Evolutionary conservation across 192 early-diverging fungal genomes (phyloP).

Genomic region (Funneliformis mosseae): DNA sequence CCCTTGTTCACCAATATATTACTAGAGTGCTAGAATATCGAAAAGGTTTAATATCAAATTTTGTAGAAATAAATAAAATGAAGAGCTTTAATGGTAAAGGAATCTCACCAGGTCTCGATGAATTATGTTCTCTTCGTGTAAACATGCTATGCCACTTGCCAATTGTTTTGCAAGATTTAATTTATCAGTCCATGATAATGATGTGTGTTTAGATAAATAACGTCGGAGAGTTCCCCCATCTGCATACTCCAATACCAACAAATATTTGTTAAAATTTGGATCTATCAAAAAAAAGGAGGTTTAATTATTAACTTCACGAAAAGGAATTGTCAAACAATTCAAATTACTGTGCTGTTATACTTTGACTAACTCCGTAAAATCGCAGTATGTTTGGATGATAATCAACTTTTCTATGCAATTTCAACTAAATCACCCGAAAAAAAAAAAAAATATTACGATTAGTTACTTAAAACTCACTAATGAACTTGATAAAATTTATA

Average conservation of each 20-base stretch:
- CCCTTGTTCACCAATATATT: constrained; percentile 16
- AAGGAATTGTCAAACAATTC: not conserved
- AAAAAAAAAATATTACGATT: not conserved
- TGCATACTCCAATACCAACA: not conserved
- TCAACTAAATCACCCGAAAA: not conserved
- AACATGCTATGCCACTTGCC: not conserved
- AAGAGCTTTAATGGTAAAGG: not conserved
- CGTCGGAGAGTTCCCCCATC: not conserved
- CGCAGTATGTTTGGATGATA: constrained; percentile 18
- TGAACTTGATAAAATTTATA: not conserved
- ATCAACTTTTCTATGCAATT: constrained; percentile 25
- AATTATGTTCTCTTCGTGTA: constrained; percentile 15
- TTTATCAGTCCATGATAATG: constrained; percentile 26
- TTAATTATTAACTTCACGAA: not conserved
- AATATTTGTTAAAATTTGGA: not conserved
- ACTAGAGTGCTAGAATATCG: not conserved
- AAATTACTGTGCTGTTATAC: not conserved
- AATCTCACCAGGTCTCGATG: constrained; percentile 14
- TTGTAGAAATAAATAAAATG: not conserved
- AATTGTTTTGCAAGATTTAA: constrained; percentile 8
- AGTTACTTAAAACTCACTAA: not conserved
- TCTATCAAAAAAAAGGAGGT: not conserved
- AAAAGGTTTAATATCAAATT: not conserved
- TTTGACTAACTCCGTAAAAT: constrained; percentile 16
- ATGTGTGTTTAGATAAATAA: not conserved